Evolutionary conservation across 2,329 filamentous ascomycete species (phyloP).

Genomic region (Myriosclerotinia duriaeana): DNA sequence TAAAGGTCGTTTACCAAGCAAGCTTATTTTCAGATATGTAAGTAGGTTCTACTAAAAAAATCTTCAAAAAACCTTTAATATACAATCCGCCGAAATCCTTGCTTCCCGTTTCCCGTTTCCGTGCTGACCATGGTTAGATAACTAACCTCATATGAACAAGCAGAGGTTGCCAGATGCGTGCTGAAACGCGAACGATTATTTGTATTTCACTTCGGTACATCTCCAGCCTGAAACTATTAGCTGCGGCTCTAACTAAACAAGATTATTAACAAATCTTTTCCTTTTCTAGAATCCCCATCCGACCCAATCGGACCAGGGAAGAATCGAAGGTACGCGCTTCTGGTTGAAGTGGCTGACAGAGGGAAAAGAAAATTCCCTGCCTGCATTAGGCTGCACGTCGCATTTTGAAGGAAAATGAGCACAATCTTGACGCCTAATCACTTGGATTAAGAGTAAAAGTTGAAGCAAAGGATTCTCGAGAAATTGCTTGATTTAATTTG

Average conservation of each 20-base stretch:
- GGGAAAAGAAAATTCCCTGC: conserved; percentile 10
- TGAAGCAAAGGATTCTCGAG: conserved; percentile 15
- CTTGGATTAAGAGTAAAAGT: background rate
- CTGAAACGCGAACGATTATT: conserved; percentile 8
- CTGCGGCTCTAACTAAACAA: conserved; percentile 13
- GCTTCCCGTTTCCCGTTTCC: conserved; percentile 8
- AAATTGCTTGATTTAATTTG: conserved; percentile 21
- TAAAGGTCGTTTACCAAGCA: background rate
- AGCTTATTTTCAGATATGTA: background rate
- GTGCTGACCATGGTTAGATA: conserved; percentile 18
- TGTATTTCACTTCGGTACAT: background rate
- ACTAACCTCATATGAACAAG: background rate
- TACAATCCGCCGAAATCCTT: conserved; percentile 11
- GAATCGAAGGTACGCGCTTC: background rate
- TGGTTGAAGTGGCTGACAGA: conserved; percentile 23
- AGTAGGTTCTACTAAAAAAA: background rate
- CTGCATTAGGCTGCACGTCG: conserved; percentile 9
- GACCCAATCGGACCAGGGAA: background rate
- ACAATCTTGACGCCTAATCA: conserved; percentile 16
- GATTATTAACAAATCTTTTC: background rate
- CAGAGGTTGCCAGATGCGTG: background rate
- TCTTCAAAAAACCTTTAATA: conserved; percentile 21
- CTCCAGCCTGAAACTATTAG: background rate
- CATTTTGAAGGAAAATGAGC: conserved; percentile 7
- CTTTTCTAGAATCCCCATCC: conserved; percentile 2